A percentile compares a stretch with the other conserved stretches of the same genome.
These are phyloP conservation scores for Xanthoparmelia taractica DNA, from an alignment of 495 filamentous ascomycete species.

Conservation along the genomic window DNA sequence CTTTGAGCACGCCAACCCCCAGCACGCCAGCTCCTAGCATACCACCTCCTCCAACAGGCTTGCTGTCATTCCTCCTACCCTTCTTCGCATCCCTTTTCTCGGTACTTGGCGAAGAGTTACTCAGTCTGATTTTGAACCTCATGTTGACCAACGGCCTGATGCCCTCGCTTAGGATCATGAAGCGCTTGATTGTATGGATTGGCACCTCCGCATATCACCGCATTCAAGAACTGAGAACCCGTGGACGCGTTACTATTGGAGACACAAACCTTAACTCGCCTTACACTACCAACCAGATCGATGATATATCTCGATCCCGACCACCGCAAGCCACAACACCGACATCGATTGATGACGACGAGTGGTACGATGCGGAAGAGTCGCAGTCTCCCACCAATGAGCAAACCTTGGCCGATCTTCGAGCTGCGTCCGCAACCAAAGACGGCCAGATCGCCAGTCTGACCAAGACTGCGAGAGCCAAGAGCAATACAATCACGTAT, in stretches of 20 bases:
- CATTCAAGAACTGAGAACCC: not conserved
- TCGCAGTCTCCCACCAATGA: not conserved
- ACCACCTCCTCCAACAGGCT: not conserved
- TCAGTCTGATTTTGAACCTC: not conserved
- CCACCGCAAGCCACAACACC: not conserved
- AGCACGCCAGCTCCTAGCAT: not conserved
- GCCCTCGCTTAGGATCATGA: not conserved
- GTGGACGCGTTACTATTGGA: not conserved
- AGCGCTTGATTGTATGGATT: not conserved
- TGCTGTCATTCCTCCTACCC: not conserved
- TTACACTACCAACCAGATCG: not conserved
- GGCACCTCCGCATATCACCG: not conserved
- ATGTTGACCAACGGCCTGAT: not conserved
- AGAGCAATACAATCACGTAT: not conserved
- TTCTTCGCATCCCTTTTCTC: not conserved
- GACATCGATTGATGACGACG: not conserved
- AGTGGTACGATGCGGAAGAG: not conserved
- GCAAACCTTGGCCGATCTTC: not conserved
- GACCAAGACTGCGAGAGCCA: not conserved
- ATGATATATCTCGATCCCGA: not conserved
- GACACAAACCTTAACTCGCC: not conserved
- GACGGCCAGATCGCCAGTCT: not conserved
- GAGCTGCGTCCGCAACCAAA: not conserved
- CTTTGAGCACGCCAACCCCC: too few relatives aligned
- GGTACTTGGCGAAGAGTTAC: not conserved